Evolutionary conservation across 805 yeast species (phyloP), one percentile per base, ranked within the genome.

Genomic region (Wickerhamomyces strasburgensis): DNA sequence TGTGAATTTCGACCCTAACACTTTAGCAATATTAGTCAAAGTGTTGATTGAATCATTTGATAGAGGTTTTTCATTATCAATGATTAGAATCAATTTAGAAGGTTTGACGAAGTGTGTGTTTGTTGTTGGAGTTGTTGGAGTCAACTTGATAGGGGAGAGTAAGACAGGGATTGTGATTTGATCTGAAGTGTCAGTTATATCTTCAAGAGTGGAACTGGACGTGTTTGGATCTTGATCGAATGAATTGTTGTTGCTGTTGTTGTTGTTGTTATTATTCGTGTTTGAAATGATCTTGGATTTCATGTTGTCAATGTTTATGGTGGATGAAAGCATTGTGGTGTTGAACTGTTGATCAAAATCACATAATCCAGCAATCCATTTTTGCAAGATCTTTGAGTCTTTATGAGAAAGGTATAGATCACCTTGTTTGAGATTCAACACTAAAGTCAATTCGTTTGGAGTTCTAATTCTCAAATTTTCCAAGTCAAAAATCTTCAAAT

Each of bases 281-380:
- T 10, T n/a, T 14, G 24, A 18, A 11, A 16, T 19, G 14, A 15
- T 5, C 11, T 27, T 26, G 9, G 26, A 34, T 11, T 18, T 19
- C 7, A 19, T 19, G 6, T 29, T 33, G 25, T 39, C 34, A n/a
- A 34, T 36, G n/a, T 52, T 49, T 21, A 63, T 34, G 1, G 64
- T 57, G 2, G 64, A 59, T 3, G 65, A 57, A 18, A 65, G 42
- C 31, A 48, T 52, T 6, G 35, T 27, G 4, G 57, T 52, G 36
- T 56, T 44, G 35, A 64, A 62, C 6, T 42, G 38, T 13, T 62
- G 44, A 5, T 58, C 61, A 31, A 43, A 40, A 37, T 65, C 61
- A 28, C 67, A 53, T 8, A 67, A 34, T 0, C 60, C 70, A 2
- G 69, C 56, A 11, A 64, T 58, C 72, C 72, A 67, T 47, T 65